Percentiles rank a stretch among this genome's conserved stretches.
phyloP scores from a whole-genome alignment of 2,329 filamentous ascomycete genomes.

The Lachnellula suecica region DNA sequence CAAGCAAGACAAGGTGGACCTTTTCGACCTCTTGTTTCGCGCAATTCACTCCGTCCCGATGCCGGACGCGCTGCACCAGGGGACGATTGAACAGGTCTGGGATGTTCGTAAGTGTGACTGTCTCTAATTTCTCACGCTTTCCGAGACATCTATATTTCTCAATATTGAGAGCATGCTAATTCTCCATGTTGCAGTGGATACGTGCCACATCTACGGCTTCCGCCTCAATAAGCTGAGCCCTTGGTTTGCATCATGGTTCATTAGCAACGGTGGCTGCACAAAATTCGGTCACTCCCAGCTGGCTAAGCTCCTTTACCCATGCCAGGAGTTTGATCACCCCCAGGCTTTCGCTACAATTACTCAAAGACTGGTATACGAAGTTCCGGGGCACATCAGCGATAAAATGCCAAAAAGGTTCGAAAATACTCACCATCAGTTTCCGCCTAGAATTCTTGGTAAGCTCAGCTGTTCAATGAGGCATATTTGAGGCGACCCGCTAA shows the following conservation, averaged over 20 bases:
- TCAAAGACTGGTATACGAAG: background rate
- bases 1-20: too few species aligned
- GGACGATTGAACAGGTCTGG: too few species aligned
- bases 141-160: too few species aligned
- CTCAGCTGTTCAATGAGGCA: background rate
- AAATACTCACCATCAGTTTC: background rate
- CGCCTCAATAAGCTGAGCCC: background rate
- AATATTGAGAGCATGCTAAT: background rate
- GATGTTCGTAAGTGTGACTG: too few species aligned
- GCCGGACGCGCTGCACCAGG: too few species aligned
- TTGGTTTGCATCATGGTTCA: background rate
- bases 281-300: background rate
- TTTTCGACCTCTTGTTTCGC: too few species aligned
- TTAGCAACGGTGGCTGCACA: background rate
- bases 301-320: background rate
- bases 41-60: too few species aligned
- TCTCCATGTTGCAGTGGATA: too few species aligned
- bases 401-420: background rate
- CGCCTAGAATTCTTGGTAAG: background rate
- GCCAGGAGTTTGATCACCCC: conserved; percentile 1
- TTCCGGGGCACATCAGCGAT: background rate
- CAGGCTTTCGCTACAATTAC: conserved; percentile 3
- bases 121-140: too few species aligned
- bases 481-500: background rate
- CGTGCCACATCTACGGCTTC: background rate